Evolutionary conservation across 176 grass and related monocot genomes (phyloP).

Genomic region (Musa itinerans): DNA sequence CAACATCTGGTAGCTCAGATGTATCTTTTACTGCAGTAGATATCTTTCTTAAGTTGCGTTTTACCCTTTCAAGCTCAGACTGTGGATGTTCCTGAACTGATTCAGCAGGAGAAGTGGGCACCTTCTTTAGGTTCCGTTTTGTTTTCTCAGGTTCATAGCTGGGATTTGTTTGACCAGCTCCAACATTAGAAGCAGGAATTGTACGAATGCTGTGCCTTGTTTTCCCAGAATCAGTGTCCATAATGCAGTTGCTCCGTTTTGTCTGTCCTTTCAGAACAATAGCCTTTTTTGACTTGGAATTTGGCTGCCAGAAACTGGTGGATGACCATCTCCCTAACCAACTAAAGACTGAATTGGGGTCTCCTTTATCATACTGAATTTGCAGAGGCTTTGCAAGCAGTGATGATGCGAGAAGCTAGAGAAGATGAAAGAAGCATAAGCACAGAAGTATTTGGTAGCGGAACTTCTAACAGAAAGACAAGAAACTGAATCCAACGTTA

Average conservation of each 20-base stretch:
- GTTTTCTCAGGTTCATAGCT: conserved; percentile 48
- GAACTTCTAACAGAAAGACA: not conserved
- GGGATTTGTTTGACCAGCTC: conserved; percentile 35
- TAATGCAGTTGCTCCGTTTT: conserved; percentile 47
- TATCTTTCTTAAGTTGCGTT: conserved; percentile 80
- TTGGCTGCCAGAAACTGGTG: conserved; percentile 46
- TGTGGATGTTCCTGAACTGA: conserved; percentile 57
- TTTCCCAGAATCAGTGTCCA: conserved; percentile 84
- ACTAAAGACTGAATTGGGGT: conserved; percentile 58
- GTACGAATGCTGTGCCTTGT: conserved; percentile 59
- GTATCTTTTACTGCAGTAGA: conserved; percentile 55
- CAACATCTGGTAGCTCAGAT: conserved; percentile 24
- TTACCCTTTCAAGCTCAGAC: conserved; percentile 92
- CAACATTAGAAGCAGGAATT: conserved; percentile 22
- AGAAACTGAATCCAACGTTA: not conserved
- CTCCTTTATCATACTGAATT: conserved; percentile 51
- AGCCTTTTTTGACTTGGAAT: conserved; percentile 42
- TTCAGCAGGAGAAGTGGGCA: conserved; percentile 29
- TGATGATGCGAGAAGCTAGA: conserved; percentile 60
- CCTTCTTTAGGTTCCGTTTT: conserved; percentile 47
- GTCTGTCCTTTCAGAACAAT: conserved; percentile 38
- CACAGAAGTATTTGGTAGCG: not conserved
- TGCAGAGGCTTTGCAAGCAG: conserved; percentile 38
- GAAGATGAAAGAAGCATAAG: conserved; percentile 19
- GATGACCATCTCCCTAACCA: conserved; percentile 84